These are phyloP conservation scores for Alternaria gansuensis DNA, from an alignment of 2,329 filamentous ascomycete genomes.

Conservation along the genomic window DNA sequence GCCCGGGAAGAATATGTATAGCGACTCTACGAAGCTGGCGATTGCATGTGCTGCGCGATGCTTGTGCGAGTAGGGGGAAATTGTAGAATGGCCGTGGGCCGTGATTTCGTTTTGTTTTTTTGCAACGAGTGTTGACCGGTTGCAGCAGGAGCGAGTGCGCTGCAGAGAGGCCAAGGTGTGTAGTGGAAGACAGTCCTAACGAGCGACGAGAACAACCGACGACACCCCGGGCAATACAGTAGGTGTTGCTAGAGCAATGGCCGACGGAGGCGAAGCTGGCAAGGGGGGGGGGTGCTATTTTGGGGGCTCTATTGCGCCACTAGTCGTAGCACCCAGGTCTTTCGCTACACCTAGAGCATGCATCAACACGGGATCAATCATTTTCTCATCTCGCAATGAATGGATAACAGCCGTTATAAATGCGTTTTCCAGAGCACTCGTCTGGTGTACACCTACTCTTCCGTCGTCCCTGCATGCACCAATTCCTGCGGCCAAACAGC, in stretches of 20 bases:
- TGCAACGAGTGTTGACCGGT: constrained; percentile 41
- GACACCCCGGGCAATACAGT: constrained; percentile 15
- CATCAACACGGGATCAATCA: constrained; percentile 2
- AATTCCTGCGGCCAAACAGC: constrained; percentile 6
- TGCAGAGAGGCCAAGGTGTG: constrained; percentile 14
- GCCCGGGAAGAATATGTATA: constrained; percentile 21
- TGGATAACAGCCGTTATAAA: not conserved
- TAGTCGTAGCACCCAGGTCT: not conserved
- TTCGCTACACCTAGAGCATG: constrained; percentile 24
- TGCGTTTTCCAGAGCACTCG: not conserved
- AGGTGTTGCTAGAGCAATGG: constrained; percentile 35
- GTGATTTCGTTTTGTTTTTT: constrained; percentile 30
- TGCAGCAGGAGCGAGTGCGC: constrained; percentile 26
- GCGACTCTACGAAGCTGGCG: constrained; percentile 17
- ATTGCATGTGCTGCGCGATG: constrained; percentile 9
- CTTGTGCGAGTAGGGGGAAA: constrained; percentile 1
- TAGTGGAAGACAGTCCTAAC: constrained; percentile 27
- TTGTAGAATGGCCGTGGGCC: constrained; percentile 5
- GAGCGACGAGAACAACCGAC: constrained; percentile 31
- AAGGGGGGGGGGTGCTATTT: constrained; percentile 25
- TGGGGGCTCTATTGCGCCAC: constrained; percentile 19
- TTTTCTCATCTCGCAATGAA: not conserved
- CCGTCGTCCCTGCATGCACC: constrained; percentile 3
- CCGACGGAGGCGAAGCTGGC: constrained; percentile 19
- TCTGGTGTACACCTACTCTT: not conserved